A percentile compares a stretch with the other conserved stretches of the same genome.
phyloP scores from a whole-genome alignment of 768 basidiomycete genomes.

The Artomyces pyxidatus region DNA sequence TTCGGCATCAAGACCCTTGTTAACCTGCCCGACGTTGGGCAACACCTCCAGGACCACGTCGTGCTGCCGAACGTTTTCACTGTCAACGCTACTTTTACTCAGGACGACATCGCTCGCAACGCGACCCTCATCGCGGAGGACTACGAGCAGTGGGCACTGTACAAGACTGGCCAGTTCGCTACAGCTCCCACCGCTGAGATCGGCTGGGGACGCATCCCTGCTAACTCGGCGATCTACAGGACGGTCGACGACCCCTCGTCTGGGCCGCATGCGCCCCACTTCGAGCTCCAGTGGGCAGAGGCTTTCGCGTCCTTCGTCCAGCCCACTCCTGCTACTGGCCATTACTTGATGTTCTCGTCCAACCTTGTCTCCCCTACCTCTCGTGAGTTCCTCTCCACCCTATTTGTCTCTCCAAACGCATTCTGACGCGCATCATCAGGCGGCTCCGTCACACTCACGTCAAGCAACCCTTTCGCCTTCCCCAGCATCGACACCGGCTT shows the following conservation, averaged over 20 bases:
- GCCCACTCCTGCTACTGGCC: neutral
- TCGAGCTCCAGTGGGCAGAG: neutral
- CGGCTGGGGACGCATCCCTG: neutral
- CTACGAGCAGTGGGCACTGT: neutral
- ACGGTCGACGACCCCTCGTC: neutral
- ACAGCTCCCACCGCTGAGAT: neutral
- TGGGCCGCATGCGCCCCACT: neutral
- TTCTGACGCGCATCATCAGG: neutral
- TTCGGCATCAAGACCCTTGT: neutral
- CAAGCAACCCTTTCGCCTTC: neutral
- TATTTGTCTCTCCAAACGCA: neutral
- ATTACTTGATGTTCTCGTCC: neutral
- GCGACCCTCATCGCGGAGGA: neutral
- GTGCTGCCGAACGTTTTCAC: neutral
- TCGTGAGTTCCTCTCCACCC: neutral
- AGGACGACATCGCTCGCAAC: neutral
- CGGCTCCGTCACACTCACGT: neutral
- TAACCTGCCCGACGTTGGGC: neutral
- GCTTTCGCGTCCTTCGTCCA: neutral
- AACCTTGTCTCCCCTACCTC: neutral
- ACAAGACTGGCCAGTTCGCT: neutral
- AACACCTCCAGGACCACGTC: slow-evolving; percentile 2
- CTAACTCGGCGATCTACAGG: neutral
- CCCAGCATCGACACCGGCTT: neutral
- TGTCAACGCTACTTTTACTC: neutral